These are phyloP conservation scores for Mortierella sp. DNA, from an alignment of 371 early-diverging fungal genomes.

Conservation along the genomic window DNA sequence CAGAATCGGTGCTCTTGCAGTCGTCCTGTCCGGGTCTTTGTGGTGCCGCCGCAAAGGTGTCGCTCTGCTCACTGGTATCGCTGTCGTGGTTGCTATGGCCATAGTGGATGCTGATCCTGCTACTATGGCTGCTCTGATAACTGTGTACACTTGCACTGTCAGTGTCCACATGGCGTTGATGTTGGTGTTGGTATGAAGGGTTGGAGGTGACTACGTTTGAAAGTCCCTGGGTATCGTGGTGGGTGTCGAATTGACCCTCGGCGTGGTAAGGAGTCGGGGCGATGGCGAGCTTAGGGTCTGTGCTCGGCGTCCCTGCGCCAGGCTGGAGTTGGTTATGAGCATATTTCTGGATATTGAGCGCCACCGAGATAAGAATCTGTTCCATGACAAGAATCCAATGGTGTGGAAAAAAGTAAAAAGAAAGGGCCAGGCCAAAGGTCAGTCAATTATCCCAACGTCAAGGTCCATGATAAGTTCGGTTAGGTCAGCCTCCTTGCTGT, in stretches of 20 bases:
- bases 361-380: constrained; percentile 76
- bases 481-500: background rate
- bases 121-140: constrained; percentile 29
- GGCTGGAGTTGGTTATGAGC: constrained; percentile 62
- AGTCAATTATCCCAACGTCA: background rate
- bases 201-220: background rate
- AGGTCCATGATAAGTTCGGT: background rate
- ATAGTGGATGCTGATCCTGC: constrained; percentile 35
- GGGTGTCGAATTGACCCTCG: constrained; percentile 19
- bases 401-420: constrained; percentile 4
- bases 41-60: constrained; percentile 20
- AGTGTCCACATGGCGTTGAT: background rate
- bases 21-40: constrained; percentile 25
- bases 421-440: background rate
- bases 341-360: constrained; percentile 79
- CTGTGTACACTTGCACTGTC: constrained; percentile 14
- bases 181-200: background rate
- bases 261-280: constrained; percentile 18
- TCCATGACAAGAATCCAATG: background rate
- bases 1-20: constrained; percentile 17
- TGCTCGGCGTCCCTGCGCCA: background rate
- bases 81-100: constrained; percentile 25
- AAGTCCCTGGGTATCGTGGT: constrained; percentile 15
- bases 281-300: constrained; percentile 21
- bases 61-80: constrained; percentile 44